These are phyloP conservation scores for Colletotrichum neosansevieriae DNA, from an alignment of 2,329 filamentous ascomycete genomes.

Conservation along the genomic window DNA sequence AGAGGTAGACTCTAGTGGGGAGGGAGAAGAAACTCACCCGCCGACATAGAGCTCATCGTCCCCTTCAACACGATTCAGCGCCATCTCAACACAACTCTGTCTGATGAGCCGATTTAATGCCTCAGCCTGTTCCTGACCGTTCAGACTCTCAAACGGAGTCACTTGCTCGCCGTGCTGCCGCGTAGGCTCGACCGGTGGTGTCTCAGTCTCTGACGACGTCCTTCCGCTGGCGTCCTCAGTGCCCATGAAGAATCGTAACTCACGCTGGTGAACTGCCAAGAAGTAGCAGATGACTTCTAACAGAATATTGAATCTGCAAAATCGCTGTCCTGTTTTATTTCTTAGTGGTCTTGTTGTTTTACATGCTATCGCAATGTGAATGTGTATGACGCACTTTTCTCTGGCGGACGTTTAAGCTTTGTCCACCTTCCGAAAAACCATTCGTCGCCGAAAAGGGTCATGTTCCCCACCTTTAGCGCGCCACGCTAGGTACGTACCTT, in stretches of 20 bases:
- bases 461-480: not conserved
- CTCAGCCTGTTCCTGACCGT: slow-evolving; percentile 6
- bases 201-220: not conserved
- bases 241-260: too few species aligned
- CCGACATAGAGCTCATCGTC: slow-evolving; percentile 56
- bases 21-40: slow-evolving; percentile 48
- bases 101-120: slow-evolving; percentile 41
- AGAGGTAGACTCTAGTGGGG: not conserved
- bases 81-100: slow-evolving; percentile 53
- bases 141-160: not conserved
- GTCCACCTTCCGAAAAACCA: not conserved
- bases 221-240: not conserved
- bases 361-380: not conserved
- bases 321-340: too few species aligned
- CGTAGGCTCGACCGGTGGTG: not conserved
- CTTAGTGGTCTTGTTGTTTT: not conserved
- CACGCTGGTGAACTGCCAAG: too few species aligned
- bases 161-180: not conserved
- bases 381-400: not conserved
- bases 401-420: not conserved
- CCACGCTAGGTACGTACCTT: not conserved
- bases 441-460: not conserved
- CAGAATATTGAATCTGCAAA: too few species aligned
- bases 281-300: too few species aligned
- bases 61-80: slow-evolving; percentile 56